A percentile compares a stretch with the other conserved stretches of the same genome.
phyloP scores from a whole-genome alignment of 1,139 yeast genomes.

The Nakaseomyces sp. region DNA sequence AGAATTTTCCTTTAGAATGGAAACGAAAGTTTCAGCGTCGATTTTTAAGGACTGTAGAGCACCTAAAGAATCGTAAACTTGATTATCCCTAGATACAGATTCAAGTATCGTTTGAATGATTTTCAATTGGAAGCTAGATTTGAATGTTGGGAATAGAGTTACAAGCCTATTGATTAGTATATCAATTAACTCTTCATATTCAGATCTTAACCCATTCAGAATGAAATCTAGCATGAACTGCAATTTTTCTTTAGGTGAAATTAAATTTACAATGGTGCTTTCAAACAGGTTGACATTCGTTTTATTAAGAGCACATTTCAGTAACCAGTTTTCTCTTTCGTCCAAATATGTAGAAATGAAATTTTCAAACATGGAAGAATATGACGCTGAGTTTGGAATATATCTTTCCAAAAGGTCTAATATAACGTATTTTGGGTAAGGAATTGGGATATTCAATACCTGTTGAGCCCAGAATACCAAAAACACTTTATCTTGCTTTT shows the following conservation, averaged over 20 bases:
- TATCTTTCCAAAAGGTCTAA: constrained; percentile 25
- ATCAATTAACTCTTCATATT: constrained; percentile 44
- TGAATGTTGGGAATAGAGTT: constrained; percentile 46
- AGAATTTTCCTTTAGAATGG: constrained; percentile 41
- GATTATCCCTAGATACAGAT: constrained; percentile 36
- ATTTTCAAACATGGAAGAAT: constrained; percentile 34
- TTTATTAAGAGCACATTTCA: constrained; percentile 40
- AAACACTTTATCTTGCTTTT: constrained; percentile 38
- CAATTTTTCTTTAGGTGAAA: constrained; percentile 51
- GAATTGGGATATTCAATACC: constrained; percentile 37
- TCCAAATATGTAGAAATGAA: constrained; percentile 36
- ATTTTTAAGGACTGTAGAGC: constrained; percentile 44
- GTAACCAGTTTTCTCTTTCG: constrained; percentile 39
- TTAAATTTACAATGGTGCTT: constrained; percentile 43
- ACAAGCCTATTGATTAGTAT: constrained; percentile 45
- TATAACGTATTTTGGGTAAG: constrained; percentile 39
- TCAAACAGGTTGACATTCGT: constrained; percentile 48
- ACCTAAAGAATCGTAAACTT: constrained; percentile 47
- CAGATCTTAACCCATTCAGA: constrained; percentile 43
- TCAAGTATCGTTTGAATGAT: constrained; percentile 58
- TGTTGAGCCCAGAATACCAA: constrained; percentile 46
- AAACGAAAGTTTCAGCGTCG: constrained; percentile 39
- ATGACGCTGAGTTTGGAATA: constrained; percentile 25
- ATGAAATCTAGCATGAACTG: constrained; percentile 53
- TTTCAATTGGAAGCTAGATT: constrained; percentile 47